Evolutionary conservation across 73 alveolate species (phyloP).

Genomic region (Paramecium tetraurelia): DNA sequence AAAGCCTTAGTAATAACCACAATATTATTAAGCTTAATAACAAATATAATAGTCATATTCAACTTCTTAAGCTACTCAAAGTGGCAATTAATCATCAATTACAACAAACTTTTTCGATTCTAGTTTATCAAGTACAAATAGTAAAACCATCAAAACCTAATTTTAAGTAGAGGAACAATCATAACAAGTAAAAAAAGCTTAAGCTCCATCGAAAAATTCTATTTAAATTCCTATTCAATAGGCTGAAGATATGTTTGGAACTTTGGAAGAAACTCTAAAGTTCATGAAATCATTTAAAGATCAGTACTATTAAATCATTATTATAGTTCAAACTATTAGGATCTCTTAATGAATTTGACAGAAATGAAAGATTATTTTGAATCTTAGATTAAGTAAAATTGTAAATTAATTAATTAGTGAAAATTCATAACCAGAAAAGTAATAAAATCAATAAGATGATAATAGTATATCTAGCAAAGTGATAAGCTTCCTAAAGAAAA

Average conservation of each 20-base stretch:
- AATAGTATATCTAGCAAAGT: constrained; percentile 2
- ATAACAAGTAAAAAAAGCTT: background rate
- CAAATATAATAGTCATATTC: background rate
- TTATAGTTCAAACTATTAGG: constrained; percentile 15
- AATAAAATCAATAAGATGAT: background rate
- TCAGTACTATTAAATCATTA: background rate
- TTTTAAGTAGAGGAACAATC: constrained; percentile 16
- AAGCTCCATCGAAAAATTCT: background rate
- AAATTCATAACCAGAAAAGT: background rate
- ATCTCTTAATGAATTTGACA: background rate
- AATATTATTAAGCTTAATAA: background rate
- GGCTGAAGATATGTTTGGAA: background rate
- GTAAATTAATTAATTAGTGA: background rate
- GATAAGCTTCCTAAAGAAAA: background rate
- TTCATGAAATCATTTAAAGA: background rate
- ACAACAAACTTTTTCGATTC: background rate
- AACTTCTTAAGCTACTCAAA: background rate
- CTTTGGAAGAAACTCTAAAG: background rate
- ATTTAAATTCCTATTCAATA: background rate
- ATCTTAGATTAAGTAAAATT: background rate
- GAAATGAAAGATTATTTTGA: constrained; percentile 7
- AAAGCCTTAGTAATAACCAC: background rate
- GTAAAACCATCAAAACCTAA: background rate
- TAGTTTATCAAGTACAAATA: background rate
- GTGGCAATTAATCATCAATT: background rate